Evolutionary conservation across 768 basidiomycete genomes (phyloP), one percentile per base, ranked within the genome.

Genomic region (Suillus brevipes): DNA sequence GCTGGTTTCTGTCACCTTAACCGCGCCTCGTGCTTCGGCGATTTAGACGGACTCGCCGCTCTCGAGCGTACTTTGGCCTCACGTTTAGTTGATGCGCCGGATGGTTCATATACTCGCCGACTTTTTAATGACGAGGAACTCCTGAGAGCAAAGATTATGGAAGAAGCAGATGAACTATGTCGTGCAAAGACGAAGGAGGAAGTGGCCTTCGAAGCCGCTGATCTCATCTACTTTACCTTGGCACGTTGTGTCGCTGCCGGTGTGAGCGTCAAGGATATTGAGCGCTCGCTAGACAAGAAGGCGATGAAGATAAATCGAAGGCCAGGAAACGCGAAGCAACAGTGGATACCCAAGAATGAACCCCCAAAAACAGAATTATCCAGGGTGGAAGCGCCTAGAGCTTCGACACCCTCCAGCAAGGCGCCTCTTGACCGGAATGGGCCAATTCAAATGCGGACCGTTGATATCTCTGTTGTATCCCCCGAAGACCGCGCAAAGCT

Each of bases 101-200:
- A 89, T 69, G 95, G 95, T 6, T 95, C 93, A 1, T 99, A 99
- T 77, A 99, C 97, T 20, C 87, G 84, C 60, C 82, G 94, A 61
- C 79, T 99, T 34, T 97, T 99, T 78, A 82, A 84, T 50, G 93
- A 98, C 73, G 79, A 89, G 6, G 84, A 83, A 55, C 83, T 99
- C n/a, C 81, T 99, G 53, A 85, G 83, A 55, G 90, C 95, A 60
- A 99, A 99, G 82, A 95, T 99, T 68, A 94, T 92, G 89, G 97
- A 99, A 77, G 97, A 99, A 75, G 97, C 97, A 0, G 93, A 97
- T 70, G 97, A 99, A 76, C 84, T 99, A n/a, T 97, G 95, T 74
- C 83, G 83, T 20, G 94, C 94, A 28, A 81, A 87, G 69, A 86
- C 87, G 2, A 86, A 85, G 72, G 88, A 91, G 57, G 93, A 98